phyloP scores from a whole-genome alignment of 129 eudicot species.

The Pulicaria dysenterica region DNA sequence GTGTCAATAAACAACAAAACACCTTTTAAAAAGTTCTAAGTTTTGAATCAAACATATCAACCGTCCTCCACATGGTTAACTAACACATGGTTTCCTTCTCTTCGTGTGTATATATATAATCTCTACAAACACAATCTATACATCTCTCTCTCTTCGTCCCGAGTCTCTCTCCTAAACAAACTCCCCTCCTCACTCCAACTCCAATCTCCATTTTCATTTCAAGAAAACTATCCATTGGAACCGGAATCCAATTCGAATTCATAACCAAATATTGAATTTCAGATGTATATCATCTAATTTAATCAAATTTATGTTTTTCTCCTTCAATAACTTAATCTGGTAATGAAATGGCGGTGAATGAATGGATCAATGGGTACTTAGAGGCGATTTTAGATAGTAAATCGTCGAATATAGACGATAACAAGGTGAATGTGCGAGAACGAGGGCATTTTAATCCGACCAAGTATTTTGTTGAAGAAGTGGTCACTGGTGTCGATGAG shows the following conservation, averaged over 20 bases:
- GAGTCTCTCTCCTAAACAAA: slow-evolving; percentile 37
- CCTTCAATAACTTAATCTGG: background rate
- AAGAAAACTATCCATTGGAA: slow-evolving; percentile 29
- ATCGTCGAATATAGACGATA: slow-evolving; percentile 52
- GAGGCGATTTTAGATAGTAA: slow-evolving; percentile 76
- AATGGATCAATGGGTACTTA: slow-evolving; percentile 87
- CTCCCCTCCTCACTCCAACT: slow-evolving; percentile 30
- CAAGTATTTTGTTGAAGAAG: slow-evolving; percentile 85
- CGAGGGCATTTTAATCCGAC: slow-evolving; percentile 75
- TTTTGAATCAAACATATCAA: background rate
- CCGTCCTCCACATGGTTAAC: background rate
- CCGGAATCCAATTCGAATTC: slow-evolving; percentile 10
- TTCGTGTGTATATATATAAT: background rate
- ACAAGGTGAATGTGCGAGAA: slow-evolving; percentile 32
- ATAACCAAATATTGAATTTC: slow-evolving; percentile 4
- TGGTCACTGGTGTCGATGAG: slow-evolving; percentile 76
- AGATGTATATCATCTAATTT: slow-evolving; percentile 1
- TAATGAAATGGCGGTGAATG: slow-evolving; percentile 67
- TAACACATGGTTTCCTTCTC: background rate
- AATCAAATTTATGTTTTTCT: background rate
- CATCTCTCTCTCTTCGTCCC: background rate
- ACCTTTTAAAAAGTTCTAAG: too few relatives aligned
- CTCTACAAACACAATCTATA: background rate
- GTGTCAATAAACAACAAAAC: too few relatives aligned
- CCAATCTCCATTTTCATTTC: slow-evolving; percentile 17